Conservation (phyloP, 2,329 filamentous ascomycete genomes). For the Aspergillus brasiliensis region DNA sequence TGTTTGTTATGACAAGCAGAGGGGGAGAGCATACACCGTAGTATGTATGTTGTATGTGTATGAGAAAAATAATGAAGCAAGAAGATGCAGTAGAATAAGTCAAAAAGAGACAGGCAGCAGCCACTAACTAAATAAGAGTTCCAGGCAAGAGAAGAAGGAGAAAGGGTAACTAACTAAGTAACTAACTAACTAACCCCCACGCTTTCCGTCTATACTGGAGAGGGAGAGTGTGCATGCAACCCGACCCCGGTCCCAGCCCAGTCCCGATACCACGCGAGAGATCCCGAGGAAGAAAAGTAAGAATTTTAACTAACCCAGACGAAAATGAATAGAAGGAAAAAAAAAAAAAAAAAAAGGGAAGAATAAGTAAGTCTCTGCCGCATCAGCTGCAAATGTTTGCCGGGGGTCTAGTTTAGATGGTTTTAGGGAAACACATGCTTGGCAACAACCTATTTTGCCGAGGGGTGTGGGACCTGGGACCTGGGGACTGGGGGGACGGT, state of each 20-base stretch:
- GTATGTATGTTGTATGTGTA: no score
- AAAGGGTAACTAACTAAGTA: no score
- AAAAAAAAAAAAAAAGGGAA: no score
- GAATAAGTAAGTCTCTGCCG: not conserved
- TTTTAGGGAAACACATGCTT: no score
- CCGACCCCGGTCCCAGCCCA: not conserved
- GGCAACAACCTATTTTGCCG: no score
- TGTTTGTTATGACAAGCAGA: not conserved
- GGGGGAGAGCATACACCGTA: no score
- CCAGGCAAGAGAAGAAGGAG: no score
- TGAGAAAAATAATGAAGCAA: not conserved
- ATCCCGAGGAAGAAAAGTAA: not conserved
- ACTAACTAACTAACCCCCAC: not conserved
- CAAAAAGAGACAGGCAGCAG: not conserved
- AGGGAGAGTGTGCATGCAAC: not conserved
- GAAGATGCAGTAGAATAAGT: not conserved
- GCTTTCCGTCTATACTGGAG: not conserved
- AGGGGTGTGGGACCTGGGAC: no score
- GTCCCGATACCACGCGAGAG: not conserved
- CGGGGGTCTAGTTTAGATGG: no score
- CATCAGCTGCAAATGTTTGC: not conserved
- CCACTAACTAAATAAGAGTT: not conserved
- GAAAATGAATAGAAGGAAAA: no score
- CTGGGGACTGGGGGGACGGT: no score
- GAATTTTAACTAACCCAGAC: no score